Base-by-base conservation (phyloP, 169 alveolate species). In the Theileria orientalis region DNA sequence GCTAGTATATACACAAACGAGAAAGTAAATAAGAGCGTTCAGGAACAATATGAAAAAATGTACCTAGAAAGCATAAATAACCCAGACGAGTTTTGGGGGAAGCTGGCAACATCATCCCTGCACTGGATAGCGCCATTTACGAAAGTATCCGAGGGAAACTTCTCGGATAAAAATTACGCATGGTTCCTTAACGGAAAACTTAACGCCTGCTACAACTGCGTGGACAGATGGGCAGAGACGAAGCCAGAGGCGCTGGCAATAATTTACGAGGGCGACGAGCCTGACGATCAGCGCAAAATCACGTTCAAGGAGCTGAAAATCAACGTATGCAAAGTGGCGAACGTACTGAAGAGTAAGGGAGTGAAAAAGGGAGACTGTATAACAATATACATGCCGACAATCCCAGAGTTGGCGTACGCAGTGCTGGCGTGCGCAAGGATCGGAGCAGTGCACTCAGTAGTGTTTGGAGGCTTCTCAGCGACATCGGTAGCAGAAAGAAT, bases 391-490 rank as follows among this genome's bases (percentile, higher is more conserved):
- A 93, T 97, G 95, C 99, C 99, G 21, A 95, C 94, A 96, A 92
- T 94, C 0, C 98, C 98, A 30, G 98, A 94, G 74, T 84, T 95
- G 14, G 94, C 92, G 35, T 87, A 87, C 74, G 75, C 97, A 32
- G 94, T 96, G 96, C 84, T 96, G 64, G 99, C 99, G 25, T 96
- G 99, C 74, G 96, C 98, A 13, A 90, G 99, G 51, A 91, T 97
- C 33, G 99, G 99, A 42, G 99, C 99, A 14, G 92, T 96, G 16
- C 99, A 96, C 84, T 92, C 92, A 42, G 99, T 97, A 19, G 98
- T 97, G 67, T 97, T 97, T 85, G 99, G 99, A 23, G 99, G 99
- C 3, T 97, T 95, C 87, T 96, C 98, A 14, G 95, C 99, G 46
- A 93, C 92, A 16, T 92, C 95, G 73, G 74, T 97, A 46, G 93